A percentile compares a stretch with the other conserved stretches of the same genome.
Evolutionary conservation across 1,284 basidiomycete genomes (phyloP).

Genomic region (Melampsora larici-populina): DNA sequence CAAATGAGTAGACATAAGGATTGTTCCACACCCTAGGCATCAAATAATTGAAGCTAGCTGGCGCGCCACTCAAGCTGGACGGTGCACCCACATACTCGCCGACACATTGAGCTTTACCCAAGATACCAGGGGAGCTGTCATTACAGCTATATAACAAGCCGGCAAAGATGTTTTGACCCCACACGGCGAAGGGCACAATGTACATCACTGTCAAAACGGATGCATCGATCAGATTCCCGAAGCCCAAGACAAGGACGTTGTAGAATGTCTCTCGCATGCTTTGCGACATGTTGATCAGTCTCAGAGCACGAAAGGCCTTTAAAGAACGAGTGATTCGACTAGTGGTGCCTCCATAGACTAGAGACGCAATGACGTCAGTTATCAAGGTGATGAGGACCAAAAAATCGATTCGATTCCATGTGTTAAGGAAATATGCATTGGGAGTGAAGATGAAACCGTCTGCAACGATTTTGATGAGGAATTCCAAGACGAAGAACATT

Average conservation of each 20-base stretch:
- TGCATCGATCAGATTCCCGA: constrained; percentile 80
- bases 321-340: constrained; percentile 78
- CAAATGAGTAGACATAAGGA: constrained; percentile 87
- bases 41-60: constrained; percentile 59
- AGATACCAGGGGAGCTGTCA: constrained; percentile 60
- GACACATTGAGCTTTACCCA: constrained; percentile 59
- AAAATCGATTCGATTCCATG: constrained; percentile 91
- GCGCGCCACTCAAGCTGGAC: neutral
- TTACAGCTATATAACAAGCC: constrained; percentile 84
- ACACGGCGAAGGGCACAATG: constrained; percentile 94
- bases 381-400: constrained; percentile 75
- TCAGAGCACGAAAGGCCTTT: constrained; percentile 82
- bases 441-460: constrained; percentile 73
- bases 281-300: constrained; percentile 82
- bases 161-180: constrained; percentile 92
- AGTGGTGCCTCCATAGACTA: constrained; percentile 63
- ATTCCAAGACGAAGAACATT: constrained; percentile 74
- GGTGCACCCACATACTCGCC: constrained; percentile 65
- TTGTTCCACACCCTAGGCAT: constrained; percentile 85
- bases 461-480: constrained; percentile 83
- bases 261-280: constrained; percentile 86
- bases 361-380: constrained; percentile 67
- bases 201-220: constrained; percentile 85
- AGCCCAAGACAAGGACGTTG: constrained; percentile 83
- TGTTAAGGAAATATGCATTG: constrained; percentile 84